These are phyloP conservation scores for cucumber (Cucumis sativus) DNA, from an alignment of 306 rosid species.

Conservation along the genomic window DNA sequence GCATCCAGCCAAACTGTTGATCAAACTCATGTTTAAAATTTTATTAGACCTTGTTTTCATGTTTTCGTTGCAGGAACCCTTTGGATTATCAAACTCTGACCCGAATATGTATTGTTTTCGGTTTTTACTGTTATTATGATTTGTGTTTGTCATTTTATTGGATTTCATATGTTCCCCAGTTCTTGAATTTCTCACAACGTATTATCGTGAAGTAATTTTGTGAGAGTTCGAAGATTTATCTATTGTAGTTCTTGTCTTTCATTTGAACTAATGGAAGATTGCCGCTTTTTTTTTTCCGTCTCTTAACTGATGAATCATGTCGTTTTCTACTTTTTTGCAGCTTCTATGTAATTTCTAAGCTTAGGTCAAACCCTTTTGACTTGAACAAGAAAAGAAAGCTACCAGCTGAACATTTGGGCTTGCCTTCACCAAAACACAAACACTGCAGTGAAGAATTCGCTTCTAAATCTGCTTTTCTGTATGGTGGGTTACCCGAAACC, in stretches of 20 bases:
- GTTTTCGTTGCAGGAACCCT: not conserved
- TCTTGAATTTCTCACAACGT: not conserved
- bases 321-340: conserved; percentile 16
- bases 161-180: not conserved
- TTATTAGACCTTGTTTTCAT: not conserved
- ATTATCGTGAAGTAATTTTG: not conserved
- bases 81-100: not conserved
- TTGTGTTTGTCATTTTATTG: not conserved
- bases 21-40: not conserved
- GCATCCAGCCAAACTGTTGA: not conserved
- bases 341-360: conserved; percentile 17
- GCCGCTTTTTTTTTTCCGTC: not conserved
- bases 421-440: conserved; percentile 46
- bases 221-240: not conserved
- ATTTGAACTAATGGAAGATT: not conserved
- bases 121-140: not conserved
- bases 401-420: conserved; percentile 43
- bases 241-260: not conserved
- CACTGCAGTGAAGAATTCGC: conserved; percentile 28
- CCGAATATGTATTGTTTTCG: not conserved
- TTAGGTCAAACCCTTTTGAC: conserved; percentile 13
- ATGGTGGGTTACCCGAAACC: conserved; percentile 17
- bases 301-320: not conserved
- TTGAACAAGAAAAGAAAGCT: conserved; percentile 64
- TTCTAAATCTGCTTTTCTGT: conserved; percentile 18